Evolutionary conservation across 257 asterid species (phyloP), one percentile per base, ranked within the genome.

Genomic region (Solanum chmielewskii): DNA sequence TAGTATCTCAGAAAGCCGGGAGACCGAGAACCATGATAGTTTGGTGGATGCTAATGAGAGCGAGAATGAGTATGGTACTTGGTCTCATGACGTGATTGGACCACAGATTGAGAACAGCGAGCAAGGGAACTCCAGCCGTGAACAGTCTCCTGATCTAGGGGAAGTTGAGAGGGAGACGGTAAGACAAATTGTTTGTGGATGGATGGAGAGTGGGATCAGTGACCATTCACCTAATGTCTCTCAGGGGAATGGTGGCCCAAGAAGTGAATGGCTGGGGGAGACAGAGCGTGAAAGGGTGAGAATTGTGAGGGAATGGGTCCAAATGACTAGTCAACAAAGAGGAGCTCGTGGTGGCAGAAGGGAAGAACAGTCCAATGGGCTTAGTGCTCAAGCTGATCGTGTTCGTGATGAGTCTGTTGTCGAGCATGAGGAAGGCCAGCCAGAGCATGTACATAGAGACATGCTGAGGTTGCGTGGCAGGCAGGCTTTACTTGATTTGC

Each of bases 231-330:
- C 98, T 89, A 92, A 90, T 91, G 93, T 90, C 83, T 68, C 92
- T 88, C 97, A 91, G 91, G 88, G 95, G 91, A 93, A 89, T 89
- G 90, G 92, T 80, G 91, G 93, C 83, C 93, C 94, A 49, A 92
- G 98, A 89, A 93, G 94, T 31, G 98, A 97, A 90, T 95, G 94
- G 98, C 95, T 95, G 31, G 99, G 98, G 86, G 99, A 97, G 91
- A 95, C 94, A 64, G 98, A 97, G 90, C 96, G 99, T 70, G 99
- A 94, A 92, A 92, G 99, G 91, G 98, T 97, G 80, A 95, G 98
- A 89, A 89, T 93, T 75, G 99, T 94, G 88, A 94, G 99, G 92
- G 97, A 94, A 90, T 92, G 94, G 98, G 96, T 97, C 95, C 98
- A 95, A 81, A 97, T 91, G 97, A 92, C 98, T 68, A 95, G 98